Evolutionary conservation across 164 flowering plant species (phyloP).

Genomic region (Vitis cinerea): DNA sequence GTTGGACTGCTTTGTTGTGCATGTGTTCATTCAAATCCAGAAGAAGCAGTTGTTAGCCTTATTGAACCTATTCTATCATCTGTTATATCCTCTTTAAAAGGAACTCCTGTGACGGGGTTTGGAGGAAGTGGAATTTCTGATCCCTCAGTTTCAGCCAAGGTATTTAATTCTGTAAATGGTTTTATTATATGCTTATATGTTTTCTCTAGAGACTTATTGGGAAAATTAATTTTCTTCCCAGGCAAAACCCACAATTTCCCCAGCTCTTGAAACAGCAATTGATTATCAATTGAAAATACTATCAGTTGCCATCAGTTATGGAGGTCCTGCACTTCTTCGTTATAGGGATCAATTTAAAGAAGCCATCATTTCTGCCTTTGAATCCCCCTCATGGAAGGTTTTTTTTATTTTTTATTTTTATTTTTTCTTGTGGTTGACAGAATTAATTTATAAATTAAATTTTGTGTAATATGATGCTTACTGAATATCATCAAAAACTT

Average conservation of each 20-base stretch:
- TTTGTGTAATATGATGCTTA: not conserved
- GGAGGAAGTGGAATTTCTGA: conserved; percentile 60
- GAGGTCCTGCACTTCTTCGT: conserved; percentile 72
- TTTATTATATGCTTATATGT: conserved; percentile 1
- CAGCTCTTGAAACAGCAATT: conserved; percentile 89
- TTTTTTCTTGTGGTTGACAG: not conserved
- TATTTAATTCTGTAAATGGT: conserved; percentile 18
- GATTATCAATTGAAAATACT: conserved; percentile 85
- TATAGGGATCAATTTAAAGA: conserved; percentile 74
- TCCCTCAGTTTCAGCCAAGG: conserved; percentile 54
- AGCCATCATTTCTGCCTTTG: conserved; percentile 73
- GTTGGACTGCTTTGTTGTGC: conserved; percentile 98
- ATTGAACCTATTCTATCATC: conserved; percentile 73
- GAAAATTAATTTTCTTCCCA: conserved; percentile 24
- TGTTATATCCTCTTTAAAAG: conserved; percentile 74
- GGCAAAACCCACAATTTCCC: conserved; percentile 75
- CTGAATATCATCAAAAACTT: not conserved
- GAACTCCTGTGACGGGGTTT: conserved; percentile 76
- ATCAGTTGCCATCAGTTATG: conserved; percentile 89
- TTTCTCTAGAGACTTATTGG: conserved; percentile 2
- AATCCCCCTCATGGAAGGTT: conserved; percentile 99
- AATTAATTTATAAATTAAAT: not conserved
- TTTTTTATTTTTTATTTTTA: conserved; percentile 2
- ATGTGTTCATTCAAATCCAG: conserved; percentile 85
- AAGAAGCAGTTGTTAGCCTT: conserved; percentile 75